Percentiles rank a stretch among this genome's conserved stretches.
Evolutionary conservation across 139 green algal species (phyloP).

Genomic region (Picochlorum sp.): DNA sequence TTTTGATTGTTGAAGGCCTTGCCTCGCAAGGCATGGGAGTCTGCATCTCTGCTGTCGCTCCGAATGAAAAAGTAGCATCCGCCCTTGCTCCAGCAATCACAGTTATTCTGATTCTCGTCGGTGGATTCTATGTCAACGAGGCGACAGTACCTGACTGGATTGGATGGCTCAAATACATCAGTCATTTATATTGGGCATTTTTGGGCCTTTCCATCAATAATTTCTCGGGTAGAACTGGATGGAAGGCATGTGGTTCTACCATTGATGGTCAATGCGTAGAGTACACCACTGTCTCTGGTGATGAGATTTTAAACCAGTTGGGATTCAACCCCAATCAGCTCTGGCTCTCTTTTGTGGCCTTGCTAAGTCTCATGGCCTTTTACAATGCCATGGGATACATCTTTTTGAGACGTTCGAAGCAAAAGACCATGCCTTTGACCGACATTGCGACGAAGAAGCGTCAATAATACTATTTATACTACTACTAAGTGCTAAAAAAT

Average conservation of each 20-base stretch:
- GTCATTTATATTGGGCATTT: conserved; percentile 37
- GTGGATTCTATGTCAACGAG: conserved; percentile 19
- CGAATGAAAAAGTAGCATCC: conserved; percentile 25
- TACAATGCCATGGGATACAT: conserved; percentile 30
- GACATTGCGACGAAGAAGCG: conserved; percentile 14
- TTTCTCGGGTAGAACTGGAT: conserved; percentile 25
- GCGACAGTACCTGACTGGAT: conserved; percentile 11
- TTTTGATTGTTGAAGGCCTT: conserved; percentile 30
- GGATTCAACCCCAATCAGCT: conserved; percentile 17
- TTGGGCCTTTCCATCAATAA: conserved; percentile 40
- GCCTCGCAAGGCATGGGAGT: conserved; percentile 21
- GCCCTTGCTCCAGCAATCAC: conserved; percentile 45
- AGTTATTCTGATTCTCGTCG: conserved; percentile 46
- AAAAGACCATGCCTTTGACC: conserved; percentile 20
- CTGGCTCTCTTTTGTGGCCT: conserved; percentile 25
- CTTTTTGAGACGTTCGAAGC: conserved; percentile 22
- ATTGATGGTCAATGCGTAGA: background rate
- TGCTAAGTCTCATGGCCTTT: conserved; percentile 15
- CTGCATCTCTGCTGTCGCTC: conserved; percentile 13
- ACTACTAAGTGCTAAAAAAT: too few relatives aligned
- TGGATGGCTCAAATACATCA: conserved; percentile 25
- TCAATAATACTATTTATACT: background rate
- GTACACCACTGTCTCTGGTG: conserved; percentile 7
- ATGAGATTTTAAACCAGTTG: conserved; percentile 15
- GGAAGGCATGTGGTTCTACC: background rate